Conservation (phyloP, 148 eudicot species). For the Rheum nobile region DNA sequence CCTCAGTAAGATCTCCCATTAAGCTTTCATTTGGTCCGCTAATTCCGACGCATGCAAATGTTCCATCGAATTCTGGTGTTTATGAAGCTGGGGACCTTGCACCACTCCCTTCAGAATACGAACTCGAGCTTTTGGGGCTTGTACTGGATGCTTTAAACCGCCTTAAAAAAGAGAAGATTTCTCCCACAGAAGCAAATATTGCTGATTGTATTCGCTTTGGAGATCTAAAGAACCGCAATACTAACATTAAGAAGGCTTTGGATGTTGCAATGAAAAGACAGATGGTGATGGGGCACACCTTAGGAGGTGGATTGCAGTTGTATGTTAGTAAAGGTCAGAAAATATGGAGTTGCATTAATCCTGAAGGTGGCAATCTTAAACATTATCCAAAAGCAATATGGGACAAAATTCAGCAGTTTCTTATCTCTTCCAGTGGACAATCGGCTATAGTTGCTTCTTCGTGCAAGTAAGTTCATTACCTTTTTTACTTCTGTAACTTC, state of each 20-base stretch:
- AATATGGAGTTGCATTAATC: slow-evolving; percentile 67
- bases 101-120: slow-evolving; percentile 41
- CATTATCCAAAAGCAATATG: slow-evolving; percentile 42
- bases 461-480: slow-evolving; percentile 43
- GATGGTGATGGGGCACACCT: slow-evolving; percentile 38
- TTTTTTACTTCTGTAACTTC: neutral
- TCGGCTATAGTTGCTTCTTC: slow-evolving; percentile 43
- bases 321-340: slow-evolving; percentile 65
- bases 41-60: neutral
- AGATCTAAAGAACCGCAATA: slow-evolving; percentile 42
- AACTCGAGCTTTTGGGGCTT: slow-evolving; percentile 66
- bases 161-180: slow-evolving; percentile 52
- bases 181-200: slow-evolving; percentile 70
- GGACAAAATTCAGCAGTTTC: slow-evolving; percentile 58
- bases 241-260: slow-evolving; percentile 5
- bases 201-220: slow-evolving; percentile 65
- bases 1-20: slow-evolving; percentile 17
- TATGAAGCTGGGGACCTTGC: neutral
- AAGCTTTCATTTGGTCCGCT: neutral
- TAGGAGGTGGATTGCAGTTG: slow-evolving; percentile 35
- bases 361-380: slow-evolving; percentile 41
- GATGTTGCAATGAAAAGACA: slow-evolving; percentile 57
- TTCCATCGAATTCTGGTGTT: neutral
- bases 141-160: slow-evolving; percentile 66
- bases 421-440: slow-evolving; percentile 50